A percentile compares a stretch with the other conserved stretches of the same genome.
Evolutionary conservation across 129 eudicot species (phyloP).

Genomic region (Logfia minima): DNA sequence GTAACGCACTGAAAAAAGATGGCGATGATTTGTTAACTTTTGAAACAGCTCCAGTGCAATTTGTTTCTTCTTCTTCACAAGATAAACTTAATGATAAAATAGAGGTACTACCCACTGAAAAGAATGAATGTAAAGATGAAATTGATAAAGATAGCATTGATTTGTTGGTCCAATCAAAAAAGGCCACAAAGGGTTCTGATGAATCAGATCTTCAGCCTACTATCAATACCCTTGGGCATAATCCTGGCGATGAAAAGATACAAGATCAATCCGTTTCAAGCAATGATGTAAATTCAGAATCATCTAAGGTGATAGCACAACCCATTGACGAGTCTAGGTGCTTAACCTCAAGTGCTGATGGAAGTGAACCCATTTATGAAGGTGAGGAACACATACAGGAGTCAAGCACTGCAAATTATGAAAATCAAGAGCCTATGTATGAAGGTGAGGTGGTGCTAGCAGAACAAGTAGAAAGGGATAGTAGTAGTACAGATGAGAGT

Average conservation of each 20-base stretch:
- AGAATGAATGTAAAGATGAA: slow-evolving; percentile 21
- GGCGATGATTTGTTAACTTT: slow-evolving; percentile 27
- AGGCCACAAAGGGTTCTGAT: slow-evolving; percentile 12
- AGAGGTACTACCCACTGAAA: slow-evolving; percentile 19
- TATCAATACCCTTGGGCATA: slow-evolving; percentile 27
- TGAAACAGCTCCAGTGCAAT: slow-evolving; percentile 34
- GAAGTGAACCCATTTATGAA: slow-evolving; percentile 87
- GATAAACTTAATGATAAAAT: slow-evolving; percentile 25
- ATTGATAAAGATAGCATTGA: slow-evolving; percentile 31
- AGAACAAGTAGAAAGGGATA: slow-evolving; percentile 52
- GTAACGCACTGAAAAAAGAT: slow-evolving; percentile 19
- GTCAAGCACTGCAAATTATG: slow-evolving; percentile 40
- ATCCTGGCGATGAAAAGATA: slow-evolving; percentile 33
- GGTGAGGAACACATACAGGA: slow-evolving; percentile 87
- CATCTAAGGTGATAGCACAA: slow-evolving; percentile 36
- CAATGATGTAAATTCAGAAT: slow-evolving; percentile 28
- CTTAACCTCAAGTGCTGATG: slow-evolving; percentile 52
- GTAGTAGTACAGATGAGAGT: slow-evolving; percentile 31
- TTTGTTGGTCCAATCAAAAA: slow-evolving; percentile 19
- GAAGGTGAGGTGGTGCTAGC: slow-evolving; percentile 91
- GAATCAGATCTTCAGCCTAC: slow-evolving; percentile 21
- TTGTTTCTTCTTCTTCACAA: slow-evolving; percentile 37
- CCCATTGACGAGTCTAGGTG: slow-evolving; percentile 46
- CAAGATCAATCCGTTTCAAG: slow-evolving; percentile 24
- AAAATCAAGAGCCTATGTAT: slow-evolving; percentile 80